Evolutionary conservation across 371 early-diverging fungal genomes (phyloP), one percentile per base, ranked within the genome.

Genomic region (Rhizopus delemar): DNA sequence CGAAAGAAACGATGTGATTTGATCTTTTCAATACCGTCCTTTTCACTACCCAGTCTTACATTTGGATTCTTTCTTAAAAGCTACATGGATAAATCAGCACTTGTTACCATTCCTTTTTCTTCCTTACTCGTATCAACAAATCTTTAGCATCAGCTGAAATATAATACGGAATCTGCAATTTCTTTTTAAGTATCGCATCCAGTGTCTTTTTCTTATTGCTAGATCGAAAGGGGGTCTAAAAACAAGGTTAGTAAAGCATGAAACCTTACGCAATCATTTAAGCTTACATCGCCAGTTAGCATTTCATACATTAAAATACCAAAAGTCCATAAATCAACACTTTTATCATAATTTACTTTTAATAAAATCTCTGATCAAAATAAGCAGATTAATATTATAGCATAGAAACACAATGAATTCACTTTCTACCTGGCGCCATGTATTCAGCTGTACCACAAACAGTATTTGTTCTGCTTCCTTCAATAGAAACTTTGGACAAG

Each of bases 291-390:
- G 36, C 91, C 91, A 9, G 87, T 86, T 60, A 93, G 63, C 90
- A 95, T 90, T 65, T 95, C 94, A 75, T 89, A 94, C 63, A 95
- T 82, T 49, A 95, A 78, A 43, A 95, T 90, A 28, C 95, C 98
- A 32, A 95, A 81, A 3, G 93, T 89, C 98, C 98, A 97, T 86
- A 92, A 93, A 69, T 98, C 98, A 8, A 93, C 93, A 35, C 80
- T 74, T 51, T 90, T 89, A 53, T 91, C 92, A 70, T 96, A 95
- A 53, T 88, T 87, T 32, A 86, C 70, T 41, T 89, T 91, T 41
- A 84, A 68, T 33, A 97, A 79, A 9, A 95, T 80, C 66, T 94
- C 95, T 77, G 57, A 54, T 34, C 13, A 41, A 13, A 13, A 29
- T 43, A 29, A 22, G 15, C 12, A 22, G 22, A 22, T 41, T 32